phyloP scores from a whole-genome alignment of 257 asterid genomes.

The Solanum rostratum region DNA sequence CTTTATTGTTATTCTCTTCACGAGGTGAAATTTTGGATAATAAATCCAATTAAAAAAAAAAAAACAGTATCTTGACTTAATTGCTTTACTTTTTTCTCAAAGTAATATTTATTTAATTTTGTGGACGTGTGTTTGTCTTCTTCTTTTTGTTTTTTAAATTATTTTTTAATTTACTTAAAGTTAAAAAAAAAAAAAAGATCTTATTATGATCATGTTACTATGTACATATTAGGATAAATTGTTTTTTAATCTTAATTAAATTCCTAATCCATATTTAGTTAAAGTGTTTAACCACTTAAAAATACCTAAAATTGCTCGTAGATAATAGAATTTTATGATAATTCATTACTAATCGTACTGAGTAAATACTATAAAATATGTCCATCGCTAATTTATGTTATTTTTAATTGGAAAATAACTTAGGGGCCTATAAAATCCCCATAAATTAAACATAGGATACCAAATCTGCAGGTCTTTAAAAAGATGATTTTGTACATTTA shows the following conservation, averaged over 20 bases:
- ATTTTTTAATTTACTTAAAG: neutral
- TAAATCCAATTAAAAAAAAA: conserved; percentile 31
- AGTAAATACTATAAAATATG: too few relatives aligned
- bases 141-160: neutral
- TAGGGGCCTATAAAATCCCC: neutral
- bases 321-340: neutral
- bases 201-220: neutral
- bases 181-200: neutral
- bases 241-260: neutral
- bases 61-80: conserved; percentile 51
- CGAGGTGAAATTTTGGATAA: conserved; percentile 26
- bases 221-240: neutral
- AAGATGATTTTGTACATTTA: neutral
- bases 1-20: conserved; percentile 45
- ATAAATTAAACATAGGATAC: neutral
- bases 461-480: neutral
- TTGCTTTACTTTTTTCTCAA: conserved; percentile 40
- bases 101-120: conserved; percentile 6
- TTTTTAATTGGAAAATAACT: neutral
- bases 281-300: neutral
- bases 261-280: neutral
- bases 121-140: conserved; percentile 21
- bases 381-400: neutral
- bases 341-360: neutral
- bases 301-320: neutral